These are phyloP conservation scores for Blechomonas ayalai DNA, from an alignment of 208 protist genomes.

Conservation along the genomic window DNA sequence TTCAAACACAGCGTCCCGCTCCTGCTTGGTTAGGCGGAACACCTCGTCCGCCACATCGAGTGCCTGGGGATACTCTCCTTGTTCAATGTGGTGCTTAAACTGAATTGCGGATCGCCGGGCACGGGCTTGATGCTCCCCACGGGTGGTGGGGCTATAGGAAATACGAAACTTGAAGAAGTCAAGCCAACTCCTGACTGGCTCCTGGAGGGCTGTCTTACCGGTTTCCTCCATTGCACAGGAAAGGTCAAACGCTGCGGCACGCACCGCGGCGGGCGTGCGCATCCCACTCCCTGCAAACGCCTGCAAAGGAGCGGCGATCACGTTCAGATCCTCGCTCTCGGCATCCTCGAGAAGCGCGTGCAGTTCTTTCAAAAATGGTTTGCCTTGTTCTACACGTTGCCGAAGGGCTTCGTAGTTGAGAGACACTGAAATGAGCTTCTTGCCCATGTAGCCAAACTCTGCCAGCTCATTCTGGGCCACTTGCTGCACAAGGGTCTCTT, in stretches of 20 bases:
- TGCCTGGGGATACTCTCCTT: conserved; percentile 50
- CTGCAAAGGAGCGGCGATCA: conserved; percentile 50
- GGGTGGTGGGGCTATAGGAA: conserved; percentile 55
- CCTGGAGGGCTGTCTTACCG: conserved; percentile 34
- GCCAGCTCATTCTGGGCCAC: conserved; percentile 48
- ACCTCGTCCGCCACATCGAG: conserved; percentile 57
- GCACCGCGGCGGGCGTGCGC: conserved; percentile 25
- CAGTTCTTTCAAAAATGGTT: conserved; percentile 54
- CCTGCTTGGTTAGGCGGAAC: conserved; percentile 21
- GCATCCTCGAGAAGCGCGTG: conserved; percentile 55
- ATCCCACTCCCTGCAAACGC: conserved; percentile 27
- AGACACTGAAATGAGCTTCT: conserved; percentile 76
- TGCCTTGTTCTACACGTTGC: conserved; percentile 22
- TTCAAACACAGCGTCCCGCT: conserved; percentile 23
- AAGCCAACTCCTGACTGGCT: conserved; percentile 62
- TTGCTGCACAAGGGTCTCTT: conserved; percentile 42
- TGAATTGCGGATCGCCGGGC: conserved; percentile 27
- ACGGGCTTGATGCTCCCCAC: conserved; percentile 35
- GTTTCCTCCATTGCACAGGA: conserved; percentile 73
- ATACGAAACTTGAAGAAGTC: conserved; percentile 83
- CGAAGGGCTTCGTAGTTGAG: conserved; percentile 72
- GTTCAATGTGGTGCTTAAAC: conserved; percentile 56
- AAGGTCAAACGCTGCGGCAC: conserved; percentile 63
- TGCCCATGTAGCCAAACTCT: conserved; percentile 81
- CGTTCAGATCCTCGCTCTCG: conserved; percentile 55